Evolutionary conservation across 306 rosid genomes (phyloP), one percentile per base, ranked within the genome.

Genomic region (Myrica gale): DNA sequence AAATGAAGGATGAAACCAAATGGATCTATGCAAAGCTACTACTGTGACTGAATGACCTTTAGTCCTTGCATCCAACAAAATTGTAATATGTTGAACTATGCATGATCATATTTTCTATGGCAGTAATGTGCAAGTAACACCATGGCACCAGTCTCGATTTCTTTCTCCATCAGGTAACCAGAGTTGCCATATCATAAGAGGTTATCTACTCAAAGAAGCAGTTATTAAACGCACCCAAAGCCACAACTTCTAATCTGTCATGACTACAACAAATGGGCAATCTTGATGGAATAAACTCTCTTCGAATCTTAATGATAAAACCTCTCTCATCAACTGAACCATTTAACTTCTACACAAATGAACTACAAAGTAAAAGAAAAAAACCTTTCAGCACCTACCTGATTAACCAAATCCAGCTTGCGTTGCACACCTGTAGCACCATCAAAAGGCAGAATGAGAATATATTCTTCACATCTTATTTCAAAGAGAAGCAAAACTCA

Each of bases 371-470:
- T 20, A 26, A 32, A 26, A 51, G 20, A 53, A 17, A 17, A 71
- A 46, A 55, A 72, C 13, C 9, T 9, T 41, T 65, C 26, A n/a
- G 70, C 15, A 69, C 41, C 85, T 50, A 90, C 99, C 93, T 86
- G 91, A 83, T 88, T 85, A 44, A 74, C 84, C 93, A 87, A 69
- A 76, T 96, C 97, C 86, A 92, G 90, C 79, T 92, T 96, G 77
- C 98, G 96, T 56, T 92, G 99, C 81, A 90, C 99, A 72, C 97
- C 98, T 96, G 92, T 43, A 79, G 72, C 26, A 26, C 20, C 41
- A 84, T 79, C 73, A 37, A 45, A 45, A 16, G 42, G 58, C 12
- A 66, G 12, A 51, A 74, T 83, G n/a, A 89, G 83, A 77, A 74
- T 17, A 7, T 41, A 17, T n/a, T 3, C 1, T 7, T 0, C 37